Evolutionary conservation across 371 early-diverging fungal genomes (phyloP).

Genomic region (Nematocida ironsii): DNA sequence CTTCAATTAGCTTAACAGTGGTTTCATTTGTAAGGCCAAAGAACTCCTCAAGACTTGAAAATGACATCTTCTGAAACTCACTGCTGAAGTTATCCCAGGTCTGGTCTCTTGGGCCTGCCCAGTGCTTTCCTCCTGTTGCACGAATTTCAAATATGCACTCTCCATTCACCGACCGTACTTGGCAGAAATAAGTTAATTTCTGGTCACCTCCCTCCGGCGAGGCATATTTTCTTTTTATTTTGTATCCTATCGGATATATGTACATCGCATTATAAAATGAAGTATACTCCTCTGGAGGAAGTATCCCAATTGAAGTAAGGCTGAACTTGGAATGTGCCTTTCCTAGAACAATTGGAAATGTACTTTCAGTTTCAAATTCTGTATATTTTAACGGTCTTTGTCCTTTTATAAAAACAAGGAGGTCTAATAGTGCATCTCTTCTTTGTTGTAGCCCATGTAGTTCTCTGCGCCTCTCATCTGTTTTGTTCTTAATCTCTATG

Average conservation of each 20-base stretch:
- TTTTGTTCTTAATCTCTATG: conserved; percentile 45
- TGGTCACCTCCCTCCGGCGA: conserved; percentile 19
- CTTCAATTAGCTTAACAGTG: conserved; percentile 58
- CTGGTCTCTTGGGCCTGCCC: conserved; percentile 29
- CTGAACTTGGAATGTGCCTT: conserved; percentile 48
- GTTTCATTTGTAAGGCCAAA: conserved; percentile 62
- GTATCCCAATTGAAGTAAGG: conserved; percentile 53
- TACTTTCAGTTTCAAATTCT: conserved; percentile 15
- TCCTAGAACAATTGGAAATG: conserved; percentile 43
- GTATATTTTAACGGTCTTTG: background rate
- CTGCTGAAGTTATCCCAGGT: conserved; percentile 17
- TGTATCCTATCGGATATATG: conserved; percentile 61
- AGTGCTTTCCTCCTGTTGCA: conserved; percentile 33
- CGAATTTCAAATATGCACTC: conserved; percentile 55
- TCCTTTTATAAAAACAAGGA: conserved; percentile 45
- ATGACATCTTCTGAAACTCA: conserved; percentile 28
- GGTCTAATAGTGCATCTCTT: conserved; percentile 56
- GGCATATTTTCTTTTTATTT: conserved; percentile 56
- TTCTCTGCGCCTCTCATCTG: conserved; percentile 47
- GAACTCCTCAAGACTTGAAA: conserved; percentile 54
- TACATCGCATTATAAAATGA: conserved; percentile 53
- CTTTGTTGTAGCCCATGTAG: conserved; percentile 34
- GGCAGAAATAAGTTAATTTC: conserved; percentile 47
- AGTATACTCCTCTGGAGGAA: conserved; percentile 55
- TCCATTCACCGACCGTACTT: conserved; percentile 43